These are phyloP conservation scores for Metschnikowia bowlesiae DNA, from an alignment of 805 yeast genomes.

Conservation along the genomic window DNA sequence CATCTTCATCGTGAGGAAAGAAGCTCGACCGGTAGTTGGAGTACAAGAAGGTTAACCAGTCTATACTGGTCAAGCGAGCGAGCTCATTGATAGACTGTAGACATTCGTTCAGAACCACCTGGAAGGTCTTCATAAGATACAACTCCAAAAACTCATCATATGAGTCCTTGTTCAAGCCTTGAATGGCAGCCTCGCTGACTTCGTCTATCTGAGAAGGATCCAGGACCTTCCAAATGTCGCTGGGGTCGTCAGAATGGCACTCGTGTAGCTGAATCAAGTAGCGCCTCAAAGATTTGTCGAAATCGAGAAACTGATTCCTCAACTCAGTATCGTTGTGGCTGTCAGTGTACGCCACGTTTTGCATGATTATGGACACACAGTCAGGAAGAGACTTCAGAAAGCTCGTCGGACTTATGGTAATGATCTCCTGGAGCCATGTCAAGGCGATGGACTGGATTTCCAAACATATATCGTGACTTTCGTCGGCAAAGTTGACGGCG, in stretches of 20 bases:
- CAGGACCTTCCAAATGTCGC: slow-evolving; percentile 6
- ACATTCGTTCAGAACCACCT: slow-evolving; percentile 63
- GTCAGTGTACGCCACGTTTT: slow-evolving; percentile 34
- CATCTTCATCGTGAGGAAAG: slow-evolving; percentile 23
- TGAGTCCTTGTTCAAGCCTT: slow-evolving; percentile 38
- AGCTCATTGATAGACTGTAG: slow-evolving; percentile 52
- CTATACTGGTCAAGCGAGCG: slow-evolving; percentile 77
- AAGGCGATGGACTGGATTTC: slow-evolving; percentile 77
- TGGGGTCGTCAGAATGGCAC: slow-evolving; percentile 13
- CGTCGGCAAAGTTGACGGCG: slow-evolving; percentile 24
- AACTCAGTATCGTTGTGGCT: slow-evolving; percentile 34
- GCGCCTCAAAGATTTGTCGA: slow-evolving; percentile 31
- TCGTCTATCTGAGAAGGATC: slow-evolving; percentile 23
- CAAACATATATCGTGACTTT: slow-evolving; percentile 34
- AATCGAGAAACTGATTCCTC: slow-evolving; percentile 32
- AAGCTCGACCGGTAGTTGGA: slow-evolving; percentile 47
- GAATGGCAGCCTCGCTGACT: slow-evolving; percentile 50
- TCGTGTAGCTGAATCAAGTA: slow-evolving; percentile 30
- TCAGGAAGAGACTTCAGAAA: slow-evolving; percentile 73
- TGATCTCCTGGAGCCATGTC: slow-evolving; percentile 73
- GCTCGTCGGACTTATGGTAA: slow-evolving; percentile 71
- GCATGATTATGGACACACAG: slow-evolving; percentile 61
- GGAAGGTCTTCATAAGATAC: slow-evolving; percentile 50
- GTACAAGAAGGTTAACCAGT: slow-evolving; percentile 85
- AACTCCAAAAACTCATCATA: slow-evolving; percentile 39